Base-by-base conservation (phyloP, 1,284 basidiomycete genomes). In the Cutaneotrichosporon sp. region DNA sequence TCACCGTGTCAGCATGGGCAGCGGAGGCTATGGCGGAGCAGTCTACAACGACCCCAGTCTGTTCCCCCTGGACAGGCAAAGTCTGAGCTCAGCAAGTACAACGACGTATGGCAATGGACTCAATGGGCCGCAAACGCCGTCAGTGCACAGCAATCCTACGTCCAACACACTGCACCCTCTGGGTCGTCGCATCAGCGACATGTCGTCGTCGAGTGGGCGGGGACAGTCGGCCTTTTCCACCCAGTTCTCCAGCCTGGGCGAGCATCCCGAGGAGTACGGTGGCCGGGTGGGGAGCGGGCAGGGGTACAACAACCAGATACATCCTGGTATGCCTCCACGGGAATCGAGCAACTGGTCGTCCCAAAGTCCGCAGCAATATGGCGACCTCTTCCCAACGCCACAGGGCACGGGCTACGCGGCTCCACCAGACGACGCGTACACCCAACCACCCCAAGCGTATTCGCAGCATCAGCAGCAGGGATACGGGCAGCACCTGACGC, bases 41-140 rank as follows among this genome's bases (percentile, higher is more conserved):
- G 38, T 21, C 3, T 52, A 35, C n/a, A 33, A 20, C 10, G 30
- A 34, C 18, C 33, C 30, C 7, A 30, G 26, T 30, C 26, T 30
- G 26, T 36, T 45, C 42, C 20, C 39, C 3, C 8, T 26, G n/a
- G 56, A 58, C 52, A 46, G 46, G 3, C 46, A 30, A 18, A 46
- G 37, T 22, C 26, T 58, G 37, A 46, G 40, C 39, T 52, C 50
- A 10, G 48, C 43, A 9, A 52, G 50, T 44, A 58, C 56, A 15
- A 41, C 49, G 34, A 50, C 53, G 18, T 46, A 42, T 9, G 20
- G 21, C 4, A 50, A 50, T 44, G 41, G 41, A 14, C 13, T 10
- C 14, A 39, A 21, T 21, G 37, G 46, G 22, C n/a, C 41, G 23
- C 41, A 40, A 20, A 40, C 38, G 4, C 38, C 18, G 7, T 40